Percentiles rank a stretch among this genome's conserved stretches.
phyloP scores from a whole-genome alignment of 1,139 yeast genomes.

The Blastobotrys elegans region DNA sequence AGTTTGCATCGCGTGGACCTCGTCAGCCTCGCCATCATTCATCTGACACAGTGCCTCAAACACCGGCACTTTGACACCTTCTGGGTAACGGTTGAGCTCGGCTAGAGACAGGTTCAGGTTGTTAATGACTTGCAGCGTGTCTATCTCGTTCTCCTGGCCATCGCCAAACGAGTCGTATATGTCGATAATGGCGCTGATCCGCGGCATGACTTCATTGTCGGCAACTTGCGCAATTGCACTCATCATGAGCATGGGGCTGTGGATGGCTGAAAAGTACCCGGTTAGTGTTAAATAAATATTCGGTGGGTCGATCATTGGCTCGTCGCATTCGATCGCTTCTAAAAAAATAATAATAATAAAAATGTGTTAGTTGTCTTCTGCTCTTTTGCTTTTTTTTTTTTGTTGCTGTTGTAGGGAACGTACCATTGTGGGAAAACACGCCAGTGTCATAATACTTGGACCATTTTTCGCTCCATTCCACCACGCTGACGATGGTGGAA shows the following conservation, averaged over 20 bases:
- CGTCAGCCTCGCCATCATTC: constrained; percentile 1
- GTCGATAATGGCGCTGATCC: not conserved
- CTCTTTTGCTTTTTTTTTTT: not conserved
- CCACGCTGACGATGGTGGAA: constrained; percentile 58
- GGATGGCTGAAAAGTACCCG: constrained; percentile 17
- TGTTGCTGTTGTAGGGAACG: not conserved
- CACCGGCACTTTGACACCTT: constrained; percentile 59
- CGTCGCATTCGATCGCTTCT: constrained; percentile 3
- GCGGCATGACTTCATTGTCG: constrained; percentile 7
- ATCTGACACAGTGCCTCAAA: constrained; percentile 4
- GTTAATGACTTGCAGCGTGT: constrained; percentile 1
- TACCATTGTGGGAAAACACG: not conserved
- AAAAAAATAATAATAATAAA: too few relatives aligned
- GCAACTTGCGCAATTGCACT: constrained; percentile 39
- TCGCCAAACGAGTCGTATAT: constrained; percentile 8
- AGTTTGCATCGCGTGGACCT: constrained; percentile 1
- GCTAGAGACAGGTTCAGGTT: constrained; percentile 44
- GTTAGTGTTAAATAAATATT: constrained; percentile 21
- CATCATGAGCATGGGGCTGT: constrained; percentile 19
- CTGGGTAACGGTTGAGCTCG: constrained; percentile 66
- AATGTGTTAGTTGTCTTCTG: not conserved
- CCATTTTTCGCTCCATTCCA: constrained; percentile 78
- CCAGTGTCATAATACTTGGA: constrained; percentile 43
- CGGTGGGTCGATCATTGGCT: constrained; percentile 24
- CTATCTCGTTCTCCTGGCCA: too few relatives aligned